Conservation (phyloP, 192 early-diverging fungal genomes). For the Coemansia aciculifera region DNA sequence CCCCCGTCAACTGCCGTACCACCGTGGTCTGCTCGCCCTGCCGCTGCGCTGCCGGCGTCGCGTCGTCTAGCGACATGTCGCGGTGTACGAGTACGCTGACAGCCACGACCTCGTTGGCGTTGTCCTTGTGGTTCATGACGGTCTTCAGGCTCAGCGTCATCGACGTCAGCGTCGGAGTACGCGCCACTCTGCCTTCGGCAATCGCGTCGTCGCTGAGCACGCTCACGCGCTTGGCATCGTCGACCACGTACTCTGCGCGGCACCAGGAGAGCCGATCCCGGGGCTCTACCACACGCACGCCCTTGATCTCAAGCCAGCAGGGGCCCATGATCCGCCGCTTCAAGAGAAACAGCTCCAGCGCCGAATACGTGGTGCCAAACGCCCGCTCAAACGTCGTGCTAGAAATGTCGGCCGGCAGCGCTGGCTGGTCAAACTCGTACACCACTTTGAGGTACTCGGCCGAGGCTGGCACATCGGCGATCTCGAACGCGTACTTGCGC, state of each 20-base stretch:
- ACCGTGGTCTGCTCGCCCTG: conserved; percentile 62
- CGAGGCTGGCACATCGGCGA: conserved; percentile 72
- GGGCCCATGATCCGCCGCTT: conserved; percentile 97
- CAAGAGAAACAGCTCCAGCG: conserved; percentile 91
- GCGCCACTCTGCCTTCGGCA: conserved; percentile 37
- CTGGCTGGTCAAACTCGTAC: conserved; percentile 69
- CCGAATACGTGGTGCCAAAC: conserved; percentile 84
- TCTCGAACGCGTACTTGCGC: conserved; percentile 92
- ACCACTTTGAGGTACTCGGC: conserved; percentile 85
- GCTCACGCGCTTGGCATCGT: conserved; percentile 68
- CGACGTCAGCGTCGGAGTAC: conserved; percentile 75
- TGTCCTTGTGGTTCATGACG: conserved; percentile 74
- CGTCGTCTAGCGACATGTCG: conserved; percentile 63
- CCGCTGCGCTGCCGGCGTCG: conserved; percentile 50
- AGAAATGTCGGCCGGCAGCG: conserved; percentile 56
- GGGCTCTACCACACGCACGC: conserved; percentile 46
- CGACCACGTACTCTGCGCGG: conserved; percentile 69
- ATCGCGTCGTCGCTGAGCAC: conserved; percentile 60
- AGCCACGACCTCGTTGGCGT: conserved; percentile 88
- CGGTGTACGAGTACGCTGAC: conserved; percentile 74
- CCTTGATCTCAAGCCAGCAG: conserved; percentile 79
- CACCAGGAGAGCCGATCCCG: conserved; percentile 81
- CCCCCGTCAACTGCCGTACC: conserved; percentile 70
- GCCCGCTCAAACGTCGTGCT: conserved; percentile 78
- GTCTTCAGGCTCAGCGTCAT: conserved; percentile 88